Conservation (phyloP, 352 stramenopile genomes). For the Globisporangium yorkense region DNA sequence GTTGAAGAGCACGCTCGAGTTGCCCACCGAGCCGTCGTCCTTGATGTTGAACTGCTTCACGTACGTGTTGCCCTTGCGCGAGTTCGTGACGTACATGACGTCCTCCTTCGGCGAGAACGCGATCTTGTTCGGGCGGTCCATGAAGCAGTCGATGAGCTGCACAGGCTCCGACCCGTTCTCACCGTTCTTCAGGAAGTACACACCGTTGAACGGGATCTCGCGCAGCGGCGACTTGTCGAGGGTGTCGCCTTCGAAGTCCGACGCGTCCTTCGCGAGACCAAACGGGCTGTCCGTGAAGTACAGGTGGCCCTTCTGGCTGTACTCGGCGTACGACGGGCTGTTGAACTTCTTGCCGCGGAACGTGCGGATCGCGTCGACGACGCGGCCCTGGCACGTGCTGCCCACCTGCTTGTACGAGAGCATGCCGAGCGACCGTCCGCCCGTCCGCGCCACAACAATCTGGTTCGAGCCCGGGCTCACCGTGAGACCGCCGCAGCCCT, state of each 20-base stretch:
- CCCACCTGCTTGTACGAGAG: conserved; percentile 54
- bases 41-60: conserved; percentile 64
- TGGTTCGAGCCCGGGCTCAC: conserved; percentile 56
- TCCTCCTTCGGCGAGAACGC: conserved; percentile 67
- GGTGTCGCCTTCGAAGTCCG: conserved; percentile 55
- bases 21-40: conserved; percentile 40
- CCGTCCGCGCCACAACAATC: conserved; percentile 69
- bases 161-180: conserved; percentile 29
- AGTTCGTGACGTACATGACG: conserved; percentile 80
- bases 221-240: conserved; percentile 62
- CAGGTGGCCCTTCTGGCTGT: conserved; percentile 48
- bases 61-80: conserved; percentile 70
- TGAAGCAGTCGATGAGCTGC: conserved; percentile 60
- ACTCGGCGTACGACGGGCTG: conserved; percentile 65
- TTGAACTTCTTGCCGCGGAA: conserved; percentile 80
- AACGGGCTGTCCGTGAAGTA: conserved; percentile 83
- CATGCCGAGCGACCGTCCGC: conserved; percentile 64
- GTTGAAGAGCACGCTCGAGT: conserved; percentile 69
- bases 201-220: conserved; percentile 74
- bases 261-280: conserved; percentile 48
- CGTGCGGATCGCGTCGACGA: conserved; percentile 68
- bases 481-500: conserved; percentile 73
- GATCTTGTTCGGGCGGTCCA: conserved; percentile 82
- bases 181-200: conserved; percentile 61
- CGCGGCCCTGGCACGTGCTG: conserved; percentile 50